Conservation (phyloP, 1,139 yeast species). For the Blastobotrys capitulatus region DNA sequence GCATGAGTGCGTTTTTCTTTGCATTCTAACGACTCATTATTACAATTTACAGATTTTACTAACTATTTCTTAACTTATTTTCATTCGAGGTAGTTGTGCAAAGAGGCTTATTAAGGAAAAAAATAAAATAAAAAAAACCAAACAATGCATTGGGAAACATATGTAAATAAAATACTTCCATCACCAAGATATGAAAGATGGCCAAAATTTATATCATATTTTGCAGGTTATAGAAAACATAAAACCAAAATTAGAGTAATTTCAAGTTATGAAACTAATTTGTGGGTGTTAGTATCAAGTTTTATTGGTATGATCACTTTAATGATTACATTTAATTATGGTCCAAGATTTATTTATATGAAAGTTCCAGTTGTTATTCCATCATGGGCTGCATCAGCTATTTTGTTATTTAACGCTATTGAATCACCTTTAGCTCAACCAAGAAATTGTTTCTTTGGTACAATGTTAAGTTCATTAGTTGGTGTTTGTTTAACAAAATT, state of each 20-base stretch:
- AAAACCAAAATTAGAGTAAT: constrained; percentile 7
- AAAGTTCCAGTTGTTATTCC: constrained; percentile 56
- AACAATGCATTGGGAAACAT: constrained; percentile 21
- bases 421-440: constrained; percentile 65
- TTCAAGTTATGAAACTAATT: constrained; percentile 10
- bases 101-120: too few species aligned
- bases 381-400: constrained; percentile 59
- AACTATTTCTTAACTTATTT: too few species aligned
- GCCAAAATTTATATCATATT: constrained; percentile 19
- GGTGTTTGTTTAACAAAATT: constrained; percentile 55
- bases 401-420: constrained; percentile 52
- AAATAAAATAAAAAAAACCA: neutral
- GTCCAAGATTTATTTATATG: constrained; percentile 40
- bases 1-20: too few species aligned
- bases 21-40: too few species aligned
- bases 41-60: too few species aligned
- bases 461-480: constrained; percentile 46
- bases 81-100: too few species aligned
- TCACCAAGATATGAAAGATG: constrained; percentile 21
- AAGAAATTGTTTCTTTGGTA: constrained; percentile 53
- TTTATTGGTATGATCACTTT: constrained; percentile 50
- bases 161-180: constrained; percentile 21
- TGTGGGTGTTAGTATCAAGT: constrained; percentile 32
- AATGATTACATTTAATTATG: constrained; percentile 48
- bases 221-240: constrained; percentile 21